phyloP scores from a whole-genome alignment of 495 filamentous ascomycete genomes.

The Chaetomidium leptoderma region DNA sequence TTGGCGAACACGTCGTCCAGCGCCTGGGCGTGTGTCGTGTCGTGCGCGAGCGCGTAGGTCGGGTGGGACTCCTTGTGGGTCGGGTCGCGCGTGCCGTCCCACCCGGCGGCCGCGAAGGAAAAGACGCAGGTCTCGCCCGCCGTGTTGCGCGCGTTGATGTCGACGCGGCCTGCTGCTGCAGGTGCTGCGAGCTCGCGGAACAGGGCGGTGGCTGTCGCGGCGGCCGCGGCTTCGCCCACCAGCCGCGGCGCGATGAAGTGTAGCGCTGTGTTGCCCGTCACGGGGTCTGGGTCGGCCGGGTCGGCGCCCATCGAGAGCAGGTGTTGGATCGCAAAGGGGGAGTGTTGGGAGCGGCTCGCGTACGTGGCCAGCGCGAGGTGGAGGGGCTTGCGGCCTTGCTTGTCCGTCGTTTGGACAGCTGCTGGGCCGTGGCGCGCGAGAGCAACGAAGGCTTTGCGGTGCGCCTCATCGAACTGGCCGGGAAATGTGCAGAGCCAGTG shows the following conservation, averaged over 20 bases:
- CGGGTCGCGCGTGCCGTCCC: neutral
- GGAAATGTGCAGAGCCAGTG: conserved; percentile 15
- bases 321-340: neutral
- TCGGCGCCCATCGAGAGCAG: conserved; percentile 7
- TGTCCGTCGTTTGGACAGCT: neutral
- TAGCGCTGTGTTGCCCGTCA: conserved; percentile 7
- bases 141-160: conserved; percentile 13
- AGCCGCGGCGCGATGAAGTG: conserved; percentile 11
- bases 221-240: neutral
- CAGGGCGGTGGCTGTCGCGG: neutral
- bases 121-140: conserved; percentile 4
- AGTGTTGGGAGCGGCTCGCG: neutral
- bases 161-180: no score
- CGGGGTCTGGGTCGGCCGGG: conserved; percentile 1
- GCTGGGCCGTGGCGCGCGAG: neutral
- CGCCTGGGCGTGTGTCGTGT: neutral
- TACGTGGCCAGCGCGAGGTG: conserved; percentile 6
- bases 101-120: neutral
- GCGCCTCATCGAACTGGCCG: neutral
- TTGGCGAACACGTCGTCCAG: neutral
- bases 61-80: neutral
- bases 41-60: neutral
- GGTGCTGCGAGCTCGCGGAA: conserved; percentile 5
- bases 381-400: neutral
- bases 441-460: conserved; percentile 2